phyloP scores from a whole-genome alignment of 75 land plant species.

The Cryptomeria japonica region DNA sequence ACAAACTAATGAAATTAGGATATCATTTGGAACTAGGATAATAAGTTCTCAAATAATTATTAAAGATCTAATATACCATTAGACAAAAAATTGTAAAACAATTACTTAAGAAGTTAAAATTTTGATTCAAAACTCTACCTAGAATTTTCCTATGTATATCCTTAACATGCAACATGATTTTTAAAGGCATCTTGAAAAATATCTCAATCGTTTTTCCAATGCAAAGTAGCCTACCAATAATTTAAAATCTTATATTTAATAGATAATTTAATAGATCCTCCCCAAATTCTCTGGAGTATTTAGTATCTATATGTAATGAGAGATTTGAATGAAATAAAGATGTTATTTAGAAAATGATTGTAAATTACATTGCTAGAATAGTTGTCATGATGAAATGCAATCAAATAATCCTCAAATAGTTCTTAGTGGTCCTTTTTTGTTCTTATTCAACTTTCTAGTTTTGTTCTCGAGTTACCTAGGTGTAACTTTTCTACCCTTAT shows the following conservation, averaged over 20 bases:
- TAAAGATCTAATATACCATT: no score
- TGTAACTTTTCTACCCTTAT: no score
- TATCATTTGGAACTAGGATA: neutral
- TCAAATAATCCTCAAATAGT: neutral
- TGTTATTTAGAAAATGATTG: neutral
- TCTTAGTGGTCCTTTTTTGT: no score
- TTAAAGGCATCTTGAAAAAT: neutral
- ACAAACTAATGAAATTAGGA: neutral
- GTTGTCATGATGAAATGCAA: constrained; percentile 63
- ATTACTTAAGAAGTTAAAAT: neutral
- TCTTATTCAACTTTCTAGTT: no score
- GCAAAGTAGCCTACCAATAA: neutral
- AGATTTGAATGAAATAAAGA: neutral
- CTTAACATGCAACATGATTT: neutral
- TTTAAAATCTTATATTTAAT: neutral
- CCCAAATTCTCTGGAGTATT: no score
- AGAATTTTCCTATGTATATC: neutral
- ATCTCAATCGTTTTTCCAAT: neutral
- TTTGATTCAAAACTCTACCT: neutral
- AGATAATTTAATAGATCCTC: neutral
- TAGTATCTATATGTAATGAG: neutral
- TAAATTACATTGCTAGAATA: constrained; percentile 94
- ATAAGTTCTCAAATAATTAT: neutral
- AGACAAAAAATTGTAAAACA: no score
- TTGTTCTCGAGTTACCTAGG: no score